A percentile compares a stretch with the other conserved stretches of the same genome.
These are phyloP conservation scores for Dactylellina parvicollis DNA, from an alignment of 2,329 filamentous ascomycete genomes.

Conservation along the genomic window DNA sequence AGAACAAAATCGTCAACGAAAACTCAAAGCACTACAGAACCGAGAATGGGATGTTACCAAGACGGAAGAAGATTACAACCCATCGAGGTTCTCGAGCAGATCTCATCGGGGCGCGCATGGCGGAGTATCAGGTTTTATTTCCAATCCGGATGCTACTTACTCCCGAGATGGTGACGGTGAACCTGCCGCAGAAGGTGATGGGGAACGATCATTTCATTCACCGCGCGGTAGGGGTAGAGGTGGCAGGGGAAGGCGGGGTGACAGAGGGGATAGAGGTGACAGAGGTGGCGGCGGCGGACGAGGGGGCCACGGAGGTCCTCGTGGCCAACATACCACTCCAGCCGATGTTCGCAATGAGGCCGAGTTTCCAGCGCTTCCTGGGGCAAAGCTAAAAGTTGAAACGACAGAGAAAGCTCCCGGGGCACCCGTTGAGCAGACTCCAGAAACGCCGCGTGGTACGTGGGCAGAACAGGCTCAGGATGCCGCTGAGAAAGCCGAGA, in stretches of 20 bases:
- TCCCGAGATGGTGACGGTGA: constrained; percentile 20
- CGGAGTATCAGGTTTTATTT: constrained; percentile 49
- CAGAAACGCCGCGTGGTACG: constrained; percentile 47
- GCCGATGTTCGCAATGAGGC: constrained; percentile 47
- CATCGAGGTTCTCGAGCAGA: constrained; percentile 54
- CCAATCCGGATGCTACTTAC: constrained; percentile 35
- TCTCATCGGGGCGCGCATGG: constrained; percentile 56
- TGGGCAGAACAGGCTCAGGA: constrained; percentile 53
- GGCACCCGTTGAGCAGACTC: neutral
- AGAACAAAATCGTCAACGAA: constrained; percentile 70
- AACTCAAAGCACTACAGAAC: constrained; percentile 69
- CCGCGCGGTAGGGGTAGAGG: constrained; percentile 26
- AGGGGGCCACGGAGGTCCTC: neutral
- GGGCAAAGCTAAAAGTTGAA: constrained; percentile 33
- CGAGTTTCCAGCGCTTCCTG: constrained; percentile 51
- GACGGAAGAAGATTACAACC: constrained; percentile 60
- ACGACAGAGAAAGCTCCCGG: neutral
- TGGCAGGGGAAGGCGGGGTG: constrained; percentile 58
- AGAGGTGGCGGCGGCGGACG: constrained; percentile 56
- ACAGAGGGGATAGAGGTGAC: constrained; percentile 59
- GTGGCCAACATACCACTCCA: constrained; percentile 5
- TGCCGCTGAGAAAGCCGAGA: constrained; percentile 48
- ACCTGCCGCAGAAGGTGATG: constrained; percentile 6
- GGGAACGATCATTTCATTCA: constrained; percentile 20
- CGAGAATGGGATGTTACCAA: constrained; percentile 71